Base-by-base conservation (phyloP, 1,139 yeast genomes). In the Diutina sp. region DNA sequence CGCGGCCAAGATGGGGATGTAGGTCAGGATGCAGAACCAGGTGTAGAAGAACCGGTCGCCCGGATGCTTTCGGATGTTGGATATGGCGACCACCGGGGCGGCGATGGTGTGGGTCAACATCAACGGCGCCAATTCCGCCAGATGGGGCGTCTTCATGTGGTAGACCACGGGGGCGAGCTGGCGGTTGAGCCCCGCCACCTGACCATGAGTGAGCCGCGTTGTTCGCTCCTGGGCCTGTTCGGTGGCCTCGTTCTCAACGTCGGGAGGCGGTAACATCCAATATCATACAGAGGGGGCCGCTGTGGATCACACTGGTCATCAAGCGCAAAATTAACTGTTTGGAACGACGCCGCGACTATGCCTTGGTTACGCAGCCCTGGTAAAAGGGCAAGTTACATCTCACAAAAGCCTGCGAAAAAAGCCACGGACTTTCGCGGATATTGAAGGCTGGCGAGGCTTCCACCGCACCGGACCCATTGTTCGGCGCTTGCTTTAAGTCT, bases 1-100 rank as follows among this genome's bases (percentile, higher is more conserved):
- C 1, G 95, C 90, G 0, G 90, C 83, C 2, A 85, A 66, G 16
- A 88, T 76, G 0, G 96, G 96, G 62, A 87, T 77, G 62, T 82
- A 82, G 4, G 86, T 77, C 1, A 90, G 82, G 0, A 84, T 69
- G 16, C 76, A 64, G 63, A 82, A 84, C 90, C 91, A 85, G 41
- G 77, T 53, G 2, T 79, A 64, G 62, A 83, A 83, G 52, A 66
- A 57, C 0, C 62, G 64, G 32, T 79, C 83, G 0, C 83, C 84
- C 0, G 84, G 85, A 56, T 72, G 68, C 21, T 72, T 64, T 29
- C 64, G 63, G 41, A 74, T 61, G 55, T 66, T 69, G 28, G 69
- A 62, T 5, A 74, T 69, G 2, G 72, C 61, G 11, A 65, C 63
- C 14, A 74, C 60, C 1, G 77, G 77, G 8, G 73, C 73, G 18